Evolutionary conservation across 2,329 filamentous ascomycete genomes (phyloP).

Genomic region (Alternaria solani): DNA sequence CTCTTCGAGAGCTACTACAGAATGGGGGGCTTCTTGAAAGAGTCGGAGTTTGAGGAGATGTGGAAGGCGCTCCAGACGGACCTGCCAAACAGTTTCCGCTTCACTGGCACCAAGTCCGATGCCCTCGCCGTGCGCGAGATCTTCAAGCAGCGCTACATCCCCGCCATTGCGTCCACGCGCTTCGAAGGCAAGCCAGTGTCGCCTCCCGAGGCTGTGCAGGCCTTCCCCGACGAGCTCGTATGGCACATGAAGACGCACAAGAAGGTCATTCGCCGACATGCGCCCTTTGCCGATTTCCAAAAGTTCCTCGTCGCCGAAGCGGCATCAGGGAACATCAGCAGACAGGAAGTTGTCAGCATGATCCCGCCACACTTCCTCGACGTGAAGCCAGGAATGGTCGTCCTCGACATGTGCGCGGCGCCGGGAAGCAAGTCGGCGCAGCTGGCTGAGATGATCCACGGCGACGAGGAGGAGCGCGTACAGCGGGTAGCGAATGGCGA

Average conservation of each 20-base stretch:
- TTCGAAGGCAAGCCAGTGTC: slow-evolving; percentile 83
- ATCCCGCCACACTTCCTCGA: slow-evolving; percentile 95
- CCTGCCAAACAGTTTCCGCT: slow-evolving; percentile 95
- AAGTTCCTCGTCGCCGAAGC: slow-evolving; percentile 98
- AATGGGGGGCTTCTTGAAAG: slow-evolving; percentile 74
- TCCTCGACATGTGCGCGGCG: slow-evolving; percentile 94
- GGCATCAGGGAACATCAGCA: slow-evolving; percentile 94
- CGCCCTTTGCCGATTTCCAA: slow-evolving; percentile 93
- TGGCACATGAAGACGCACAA: slow-evolving; percentile 99
- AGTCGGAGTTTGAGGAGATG: slow-evolving; percentile 80
- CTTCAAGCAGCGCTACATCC: slow-evolving; percentile 87
- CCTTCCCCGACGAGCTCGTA: slow-evolving; percentile 94
- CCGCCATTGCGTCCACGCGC: slow-evolving; percentile 84
- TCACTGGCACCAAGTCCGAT: slow-evolving; percentile 94
- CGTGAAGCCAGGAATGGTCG: slow-evolving; percentile 87
- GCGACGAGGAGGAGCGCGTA: slow-evolving; percentile 88
- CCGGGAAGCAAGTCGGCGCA: slow-evolving; percentile 97
- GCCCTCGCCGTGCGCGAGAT: slow-evolving; percentile 91
- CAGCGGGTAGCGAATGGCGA: slow-evolving; percentile 72
- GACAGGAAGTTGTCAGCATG: slow-evolving; percentile 98
- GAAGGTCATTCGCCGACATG: slow-evolving; percentile 91
- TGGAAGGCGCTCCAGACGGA: slow-evolving; percentile 85
- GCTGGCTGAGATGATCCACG: slow-evolving; percentile 91
- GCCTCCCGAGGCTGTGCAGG: slow-evolving; percentile 80
- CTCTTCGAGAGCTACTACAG: slow-evolving; percentile 85